Evolutionary conservation across 2,329 filamentous ascomycete genomes (phyloP), one percentile per base, ranked within the genome.

Genomic region (Fusarium praegraminearum): DNA sequence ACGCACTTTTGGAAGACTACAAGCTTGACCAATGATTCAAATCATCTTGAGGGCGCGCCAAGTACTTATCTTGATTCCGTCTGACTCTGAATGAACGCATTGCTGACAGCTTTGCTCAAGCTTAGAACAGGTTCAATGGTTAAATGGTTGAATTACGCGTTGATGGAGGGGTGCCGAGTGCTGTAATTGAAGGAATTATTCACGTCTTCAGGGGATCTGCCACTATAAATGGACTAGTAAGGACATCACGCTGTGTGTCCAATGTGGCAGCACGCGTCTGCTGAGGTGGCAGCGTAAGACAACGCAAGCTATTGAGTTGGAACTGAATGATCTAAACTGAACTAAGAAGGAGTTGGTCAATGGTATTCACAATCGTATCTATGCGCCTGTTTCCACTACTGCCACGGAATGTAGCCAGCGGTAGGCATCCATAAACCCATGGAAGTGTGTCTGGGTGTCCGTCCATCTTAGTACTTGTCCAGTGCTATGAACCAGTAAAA

Each of bases 21-120:
- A 52, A 20, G 4, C 10, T 7, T 22, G 3, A 2, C 0, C 2
- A 20, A 4, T 3, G 7, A 1, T 1, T 7, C 1, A 5, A 11
- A 13, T 1, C 18, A 30, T 12, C 2, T 15, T 9, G 2, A 18
- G 16, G 7, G 4, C 5, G 1, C 22, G 3, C 1, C 9, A 15
- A 3, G 3, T 2, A 36, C 35, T 40, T 30, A 45, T 50, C 7
- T 12, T 1, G 4, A 18, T 7, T n/a, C 3, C 3, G 28, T 7
- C 20, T 16, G 11, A 4, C 15, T 35, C 0, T 36, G 4, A 6
- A 1, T n/a, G 22, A 7, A 12, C 22, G 12, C 20, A 38, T 33
- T 54, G 62, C 62, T 65, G 62, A 65, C 62, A 7, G 40, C 11
- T 20, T n/a, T 24, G 12, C 47, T 49, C 0, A 24, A 43, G 61